Evolutionary conservation across 176 grass and related monocot species (phyloP).

Genomic region (Typha latifolia): DNA sequence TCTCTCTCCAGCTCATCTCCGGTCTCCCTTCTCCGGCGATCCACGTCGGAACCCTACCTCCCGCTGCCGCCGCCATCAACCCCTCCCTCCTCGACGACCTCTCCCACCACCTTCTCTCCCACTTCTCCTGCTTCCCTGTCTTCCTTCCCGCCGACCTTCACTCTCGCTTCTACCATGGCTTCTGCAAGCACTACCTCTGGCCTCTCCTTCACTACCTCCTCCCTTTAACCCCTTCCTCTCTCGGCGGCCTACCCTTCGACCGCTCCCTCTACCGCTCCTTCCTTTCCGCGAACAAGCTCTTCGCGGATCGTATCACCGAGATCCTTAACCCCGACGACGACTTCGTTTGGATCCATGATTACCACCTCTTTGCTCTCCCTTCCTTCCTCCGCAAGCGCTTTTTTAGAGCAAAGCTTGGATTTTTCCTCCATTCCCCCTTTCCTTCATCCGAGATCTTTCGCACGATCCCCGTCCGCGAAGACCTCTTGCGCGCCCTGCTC

Average conservation of each 20-base stretch:
- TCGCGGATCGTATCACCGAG: conserved; percentile 84
- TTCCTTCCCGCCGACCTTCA: conserved; percentile 67
- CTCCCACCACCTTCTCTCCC: conserved; percentile 12
- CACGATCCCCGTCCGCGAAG: conserved; percentile 71
- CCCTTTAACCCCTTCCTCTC: conserved; percentile 55
- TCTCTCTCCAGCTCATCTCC: conserved; percentile 33
- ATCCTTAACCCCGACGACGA: conserved; percentile 75
- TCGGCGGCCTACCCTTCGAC: conserved; percentile 67
- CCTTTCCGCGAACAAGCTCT: conserved; percentile 83
- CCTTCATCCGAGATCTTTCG: conserved; percentile 95
- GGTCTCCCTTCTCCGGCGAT: conserved; percentile 13
- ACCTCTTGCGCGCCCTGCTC: conserved; percentile 83
- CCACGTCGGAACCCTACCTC: conserved; percentile 40
- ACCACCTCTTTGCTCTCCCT: conserved; percentile 82
- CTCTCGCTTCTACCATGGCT: conserved; percentile 69
- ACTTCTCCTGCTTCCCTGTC: conserved; percentile 59
- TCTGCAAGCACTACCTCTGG: conserved; percentile 99
- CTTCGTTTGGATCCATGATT: conserved; percentile 92
- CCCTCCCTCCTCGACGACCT: conserved; percentile 28
- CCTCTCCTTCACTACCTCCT: conserved; percentile 91
- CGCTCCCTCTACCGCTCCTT: conserved; percentile 81
- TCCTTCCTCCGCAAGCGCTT: conserved; percentile 90
- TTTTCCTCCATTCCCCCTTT: conserved; percentile 98
- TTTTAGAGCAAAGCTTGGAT: conserved; percentile 57
- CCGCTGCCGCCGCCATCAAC: neutral